Conservation (phyloP, 169 alveolate genomes). For the Perkinsus marinus region DNA sequence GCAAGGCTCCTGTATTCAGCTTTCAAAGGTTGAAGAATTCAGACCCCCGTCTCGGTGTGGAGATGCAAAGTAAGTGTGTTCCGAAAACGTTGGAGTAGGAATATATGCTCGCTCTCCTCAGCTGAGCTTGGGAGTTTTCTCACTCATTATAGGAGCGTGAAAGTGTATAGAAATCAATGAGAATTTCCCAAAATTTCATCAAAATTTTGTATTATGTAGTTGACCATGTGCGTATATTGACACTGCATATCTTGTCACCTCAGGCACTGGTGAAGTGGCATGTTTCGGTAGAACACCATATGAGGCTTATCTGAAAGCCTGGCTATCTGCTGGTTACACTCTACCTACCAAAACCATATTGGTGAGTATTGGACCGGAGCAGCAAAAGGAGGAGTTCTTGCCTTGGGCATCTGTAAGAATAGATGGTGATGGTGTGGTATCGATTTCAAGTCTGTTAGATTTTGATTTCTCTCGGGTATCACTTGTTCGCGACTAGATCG, state of each 20-base stretch:
- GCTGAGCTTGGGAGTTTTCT: too few species aligned
- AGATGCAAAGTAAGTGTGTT: constrained; percentile 67
- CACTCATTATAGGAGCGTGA: too few species aligned
- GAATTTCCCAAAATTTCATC: too few species aligned
- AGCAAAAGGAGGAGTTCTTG: constrained; percentile 9
- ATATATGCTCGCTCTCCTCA: too few species aligned
- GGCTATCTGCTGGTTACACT: constrained; percentile 57
- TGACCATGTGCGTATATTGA: too few species aligned
- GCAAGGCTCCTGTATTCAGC: constrained; percentile 66
- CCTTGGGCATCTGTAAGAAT: background rate
- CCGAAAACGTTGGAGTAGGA: too few species aligned
- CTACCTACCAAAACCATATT: constrained; percentile 37
- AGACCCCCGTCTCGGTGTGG: constrained; percentile 75
- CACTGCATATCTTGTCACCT: too few species aligned
- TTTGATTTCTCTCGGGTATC: constrained; percentile 14
- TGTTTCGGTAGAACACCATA: constrained; percentile 59
- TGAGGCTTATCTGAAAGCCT: constrained; percentile 68
- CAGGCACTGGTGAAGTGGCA: constrained; percentile 60
- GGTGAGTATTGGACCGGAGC: constrained; percentile 10
- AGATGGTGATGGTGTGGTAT: background rate
- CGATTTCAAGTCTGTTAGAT: background rate
- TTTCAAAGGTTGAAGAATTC: constrained; percentile 58
- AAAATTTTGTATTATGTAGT: too few species aligned
- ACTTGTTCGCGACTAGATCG: constrained; percentile 2
- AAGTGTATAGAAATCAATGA: too few species aligned